These are phyloP conservation scores for Sphaerulina vaccinii DNA, from an alignment of 2,329 filamentous ascomycete genomes.

Conservation along the genomic window DNA sequence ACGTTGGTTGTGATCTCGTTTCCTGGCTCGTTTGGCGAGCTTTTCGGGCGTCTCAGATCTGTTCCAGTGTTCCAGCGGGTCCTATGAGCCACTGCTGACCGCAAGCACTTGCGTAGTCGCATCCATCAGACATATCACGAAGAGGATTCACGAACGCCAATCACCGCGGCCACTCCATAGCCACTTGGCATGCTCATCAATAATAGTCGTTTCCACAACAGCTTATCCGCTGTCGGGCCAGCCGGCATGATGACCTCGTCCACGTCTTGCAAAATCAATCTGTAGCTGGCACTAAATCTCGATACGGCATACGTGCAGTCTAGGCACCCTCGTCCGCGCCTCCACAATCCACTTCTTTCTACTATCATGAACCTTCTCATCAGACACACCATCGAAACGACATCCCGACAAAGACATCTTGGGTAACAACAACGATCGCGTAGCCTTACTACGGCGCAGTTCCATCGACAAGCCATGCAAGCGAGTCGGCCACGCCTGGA, in stretches of 20 bases:
- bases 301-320: slow-evolving; percentile 10
- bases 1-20: slow-evolving; percentile 14
- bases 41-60: slow-evolving; percentile 9
- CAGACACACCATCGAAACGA: slow-evolving; percentile 4
- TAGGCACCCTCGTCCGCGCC: slow-evolving; percentile 8
- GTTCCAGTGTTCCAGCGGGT: not conserved
- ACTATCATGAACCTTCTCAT: slow-evolving; percentile 4
- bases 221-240: slow-evolving; percentile 15
- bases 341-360: slow-evolving; percentile 4
- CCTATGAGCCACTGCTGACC: slow-evolving; percentile 11
- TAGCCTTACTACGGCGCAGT: slow-evolving; percentile 3
- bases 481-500: slow-evolving; percentile 6
- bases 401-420: slow-evolving; percentile 1
- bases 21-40: slow-evolving; percentile 10
- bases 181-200: slow-evolving; percentile 9
- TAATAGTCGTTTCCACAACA: slow-evolving; percentile 10
- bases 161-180: not conserved
- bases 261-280: slow-evolving; percentile 8
- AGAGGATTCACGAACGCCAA: slow-evolving; percentile 5
- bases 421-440: slow-evolving; percentile 1
- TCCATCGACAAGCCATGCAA: not conserved
- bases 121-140: slow-evolving; percentile 3
- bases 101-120: slow-evolving; percentile 8
- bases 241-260: slow-evolving; percentile 10
- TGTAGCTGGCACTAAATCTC: slow-evolving; percentile 7